These are phyloP conservation scores for Boletus tomentosulus DNA, from an alignment of 768 basidiomycete genomes.

Conservation along the genomic window DNA sequence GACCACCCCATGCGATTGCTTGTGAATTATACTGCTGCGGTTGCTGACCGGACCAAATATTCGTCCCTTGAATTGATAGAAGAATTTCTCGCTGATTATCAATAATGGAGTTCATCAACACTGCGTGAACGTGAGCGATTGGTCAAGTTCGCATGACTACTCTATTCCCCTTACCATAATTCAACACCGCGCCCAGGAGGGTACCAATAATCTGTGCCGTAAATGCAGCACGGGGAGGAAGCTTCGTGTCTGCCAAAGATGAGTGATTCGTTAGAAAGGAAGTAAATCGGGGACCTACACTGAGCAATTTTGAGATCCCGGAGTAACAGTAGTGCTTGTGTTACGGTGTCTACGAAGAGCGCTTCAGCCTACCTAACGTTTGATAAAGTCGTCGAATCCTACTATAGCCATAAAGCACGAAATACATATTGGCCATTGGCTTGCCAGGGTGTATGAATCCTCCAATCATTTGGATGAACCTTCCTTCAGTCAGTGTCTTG, in stretches of 20 bases:
- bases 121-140: too few species aligned
- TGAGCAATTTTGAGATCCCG: conserved; percentile 50
- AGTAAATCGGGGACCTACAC: conserved; percentile 9
- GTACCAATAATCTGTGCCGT: too few species aligned
- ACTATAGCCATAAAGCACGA: conserved; percentile 46
- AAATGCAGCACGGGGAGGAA: conserved; percentile 66
- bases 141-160: too few species aligned
- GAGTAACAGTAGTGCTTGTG: conserved; percentile 48
- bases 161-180: too few species aligned
- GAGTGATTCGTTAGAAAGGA: conserved; percentile 33
- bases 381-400: conserved; percentile 8
- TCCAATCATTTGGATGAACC: conserved; percentile 36
- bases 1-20: conserved; percentile 41
- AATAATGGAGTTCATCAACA: conserved; percentile 56
- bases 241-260: conserved; percentile 43
- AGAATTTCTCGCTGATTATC: conserved; percentile 47
- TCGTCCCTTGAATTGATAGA: conserved; percentile 52
- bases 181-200: too few species aligned
- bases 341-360: conserved; percentile 42
- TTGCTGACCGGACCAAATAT: conserved; percentile 31
- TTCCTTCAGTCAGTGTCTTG: conserved; percentile 1
- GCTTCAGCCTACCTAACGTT: conserved; percentile 39
- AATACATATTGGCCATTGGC: conserved; percentile 44
- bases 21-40: conserved; percentile 30
- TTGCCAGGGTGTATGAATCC: conserved; percentile 35